A percentile compares a stretch with the other conserved stretches of the same genome.
Evolutionary conservation across 2,329 filamentous ascomycete species (phyloP).

Genomic region (Paraphaeosphaeria sporulosa): DNA sequence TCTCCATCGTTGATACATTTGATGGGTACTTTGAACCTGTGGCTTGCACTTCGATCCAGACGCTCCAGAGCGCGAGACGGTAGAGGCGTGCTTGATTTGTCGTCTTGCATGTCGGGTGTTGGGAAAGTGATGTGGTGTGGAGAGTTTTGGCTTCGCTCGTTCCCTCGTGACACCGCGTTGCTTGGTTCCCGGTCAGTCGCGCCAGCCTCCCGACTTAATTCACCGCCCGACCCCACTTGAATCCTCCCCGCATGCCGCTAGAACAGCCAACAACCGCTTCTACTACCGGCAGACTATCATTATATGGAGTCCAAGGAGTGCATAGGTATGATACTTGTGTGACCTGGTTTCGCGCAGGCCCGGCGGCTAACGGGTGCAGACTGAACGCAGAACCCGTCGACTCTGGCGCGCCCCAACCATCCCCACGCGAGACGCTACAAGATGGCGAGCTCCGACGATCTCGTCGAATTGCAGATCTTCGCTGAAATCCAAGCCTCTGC

Average conservation of each 20-base stretch:
- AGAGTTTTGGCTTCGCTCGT: constrained; percentile 7
- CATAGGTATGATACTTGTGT: not conserved
- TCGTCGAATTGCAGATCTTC: constrained; percentile 35
- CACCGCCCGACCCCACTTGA: constrained; percentile 6
- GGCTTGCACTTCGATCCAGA: constrained; percentile 29
- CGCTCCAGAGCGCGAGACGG: constrained; percentile 30
- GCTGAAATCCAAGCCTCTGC: constrained; percentile 24
- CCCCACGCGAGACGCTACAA: not conserved
- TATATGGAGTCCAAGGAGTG: not conserved
- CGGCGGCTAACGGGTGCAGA: not conserved
- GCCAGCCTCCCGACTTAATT: constrained; percentile 22
- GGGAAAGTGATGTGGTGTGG: constrained; percentile 13
- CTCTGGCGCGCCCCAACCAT: not conserved
- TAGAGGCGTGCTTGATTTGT: constrained; percentile 21
- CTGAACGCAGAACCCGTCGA: not conserved
- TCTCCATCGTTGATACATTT: constrained; percentile 87
- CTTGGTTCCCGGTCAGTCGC: not conserved
- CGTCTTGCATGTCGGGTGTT: constrained; percentile 25
- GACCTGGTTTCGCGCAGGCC: not conserved
- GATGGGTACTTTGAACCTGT: constrained; percentile 68
- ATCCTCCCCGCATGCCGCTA: not conserved
- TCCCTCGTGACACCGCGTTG: constrained; percentile 15
- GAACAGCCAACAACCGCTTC: not conserved
- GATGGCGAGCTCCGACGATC: constrained; percentile 18
- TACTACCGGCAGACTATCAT: not conserved